Evolutionary conservation across 768 basidiomycete genomes (phyloP).

Genomic region (Tulasnella calospora): DNA sequence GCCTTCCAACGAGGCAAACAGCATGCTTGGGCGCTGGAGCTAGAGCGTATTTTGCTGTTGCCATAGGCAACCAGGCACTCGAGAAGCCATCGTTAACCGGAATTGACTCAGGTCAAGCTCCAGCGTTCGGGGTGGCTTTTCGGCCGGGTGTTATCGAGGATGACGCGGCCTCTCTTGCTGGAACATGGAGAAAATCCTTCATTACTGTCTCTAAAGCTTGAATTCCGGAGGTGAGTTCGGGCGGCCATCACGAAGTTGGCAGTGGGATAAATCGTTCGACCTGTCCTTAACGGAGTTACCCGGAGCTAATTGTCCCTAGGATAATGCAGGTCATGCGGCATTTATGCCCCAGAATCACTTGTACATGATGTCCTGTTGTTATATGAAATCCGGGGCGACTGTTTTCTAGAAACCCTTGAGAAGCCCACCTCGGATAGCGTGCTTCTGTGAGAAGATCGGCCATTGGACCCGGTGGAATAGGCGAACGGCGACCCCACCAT

Average conservation of each 20-base stretch:
- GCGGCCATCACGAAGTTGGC: background rate
- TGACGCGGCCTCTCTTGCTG: background rate
- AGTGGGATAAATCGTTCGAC: background rate
- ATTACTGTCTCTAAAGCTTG: background rate
- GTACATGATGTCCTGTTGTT: background rate
- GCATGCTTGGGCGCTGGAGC: background rate
- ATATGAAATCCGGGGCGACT: background rate
- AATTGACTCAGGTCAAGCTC: background rate
- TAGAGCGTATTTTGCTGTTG: background rate
- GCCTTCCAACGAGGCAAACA: background rate
- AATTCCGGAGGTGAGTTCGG: background rate
- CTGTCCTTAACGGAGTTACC: background rate
- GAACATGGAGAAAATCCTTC: background rate
- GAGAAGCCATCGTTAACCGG: background rate
- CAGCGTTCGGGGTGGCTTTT: background rate
- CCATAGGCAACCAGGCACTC: background rate
- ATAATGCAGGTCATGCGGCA: background rate
- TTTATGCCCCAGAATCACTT: background rate
- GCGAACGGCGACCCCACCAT: too few relatives aligned
- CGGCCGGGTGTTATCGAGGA: background rate
- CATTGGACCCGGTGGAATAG: background rate
- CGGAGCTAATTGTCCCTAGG: background rate
- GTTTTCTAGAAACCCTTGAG: background rate
- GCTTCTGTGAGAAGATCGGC: background rate
- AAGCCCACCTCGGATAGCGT: background rate